These are phyloP conservation scores for Cornus suecica DNA, from an alignment of 148 eudicot genomes.

Conservation along the genomic window DNA sequence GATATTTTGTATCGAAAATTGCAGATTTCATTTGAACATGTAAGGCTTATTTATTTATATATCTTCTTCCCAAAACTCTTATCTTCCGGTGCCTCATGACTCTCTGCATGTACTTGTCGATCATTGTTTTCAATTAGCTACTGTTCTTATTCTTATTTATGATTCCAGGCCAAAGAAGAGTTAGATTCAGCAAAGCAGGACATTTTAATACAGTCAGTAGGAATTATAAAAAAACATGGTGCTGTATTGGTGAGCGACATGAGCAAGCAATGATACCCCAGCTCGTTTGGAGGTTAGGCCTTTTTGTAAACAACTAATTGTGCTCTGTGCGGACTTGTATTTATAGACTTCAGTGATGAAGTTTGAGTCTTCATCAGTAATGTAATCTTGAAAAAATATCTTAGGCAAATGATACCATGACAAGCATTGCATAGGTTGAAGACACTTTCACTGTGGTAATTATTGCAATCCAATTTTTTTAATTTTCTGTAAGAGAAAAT, in stretches of 20 bases:
- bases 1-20: neutral
- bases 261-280: too few species aligned
- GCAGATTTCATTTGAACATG: neutral
- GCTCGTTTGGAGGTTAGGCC: too few species aligned
- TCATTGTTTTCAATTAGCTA: neutral
- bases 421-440: too few species aligned
- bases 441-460: too few species aligned
- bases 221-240: slow-evolving; percentile 81
- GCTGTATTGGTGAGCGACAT: slow-evolving; percentile 48
- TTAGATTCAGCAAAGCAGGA: slow-evolving; percentile 64
- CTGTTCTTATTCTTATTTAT: slow-evolving; percentile 9
- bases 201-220: slow-evolving; percentile 67
- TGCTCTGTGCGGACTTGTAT: too few species aligned
- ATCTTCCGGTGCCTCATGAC: neutral
- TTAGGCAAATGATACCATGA: too few species aligned
- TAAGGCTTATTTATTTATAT: neutral
- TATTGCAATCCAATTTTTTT: too few species aligned
- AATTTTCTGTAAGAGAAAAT: too few species aligned
- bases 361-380: too few species aligned
- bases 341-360: too few species aligned
- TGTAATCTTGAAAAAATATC: too few species aligned
- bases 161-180: slow-evolving; percentile 40
- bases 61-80: neutral
- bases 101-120: neutral
- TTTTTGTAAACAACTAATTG: too few species aligned